These are phyloP conservation scores for Pachysandra terminalis DNA, from an alignment of 164 flowering plant genomes.

Conservation along the genomic window DNA sequence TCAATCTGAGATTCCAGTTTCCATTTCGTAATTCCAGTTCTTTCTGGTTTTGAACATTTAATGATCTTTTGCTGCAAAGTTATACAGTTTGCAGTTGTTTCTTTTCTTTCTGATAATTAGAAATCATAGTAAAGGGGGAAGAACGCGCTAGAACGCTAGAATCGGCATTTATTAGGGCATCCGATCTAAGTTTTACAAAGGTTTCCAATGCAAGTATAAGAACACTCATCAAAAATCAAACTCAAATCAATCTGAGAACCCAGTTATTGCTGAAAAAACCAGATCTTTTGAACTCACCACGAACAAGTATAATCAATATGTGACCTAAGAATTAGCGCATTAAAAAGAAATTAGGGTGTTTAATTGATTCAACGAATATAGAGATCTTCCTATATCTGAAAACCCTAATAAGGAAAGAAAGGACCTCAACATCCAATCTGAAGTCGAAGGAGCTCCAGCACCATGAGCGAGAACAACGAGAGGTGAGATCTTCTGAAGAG, in stretches of 20 bases:
- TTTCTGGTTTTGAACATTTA: neutral
- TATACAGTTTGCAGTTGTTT: neutral
- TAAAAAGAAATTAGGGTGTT: too few relatives aligned
- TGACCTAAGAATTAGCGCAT: too few relatives aligned
- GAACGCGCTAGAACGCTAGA: neutral
- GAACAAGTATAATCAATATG: too few relatives aligned
- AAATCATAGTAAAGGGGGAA: neutral
- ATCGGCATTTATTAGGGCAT: neutral
- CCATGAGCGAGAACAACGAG: slow-evolving; percentile 88
- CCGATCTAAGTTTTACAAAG: neutral
- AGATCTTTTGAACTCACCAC: neutral
- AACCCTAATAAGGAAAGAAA: slow-evolving; percentile 1
- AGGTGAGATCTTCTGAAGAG: slow-evolving; percentile 32
- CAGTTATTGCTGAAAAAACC: neutral
- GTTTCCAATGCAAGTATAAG: neutral
- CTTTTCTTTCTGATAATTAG: neutral
- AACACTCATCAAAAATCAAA: neutral
- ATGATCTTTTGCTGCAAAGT: neutral
- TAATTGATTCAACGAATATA: too few relatives aligned
- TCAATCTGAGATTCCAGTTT: neutral
- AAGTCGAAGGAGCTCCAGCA: slow-evolving; percentile 90
- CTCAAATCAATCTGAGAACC: neutral
- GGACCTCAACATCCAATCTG: slow-evolving; percentile 86
- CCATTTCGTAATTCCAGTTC: neutral
- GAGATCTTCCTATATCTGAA: too few relatives aligned